Evolutionary conservation across 1,139 yeast genomes (phyloP).

Genomic region (Groenewaldozyma auringiensis): DNA sequence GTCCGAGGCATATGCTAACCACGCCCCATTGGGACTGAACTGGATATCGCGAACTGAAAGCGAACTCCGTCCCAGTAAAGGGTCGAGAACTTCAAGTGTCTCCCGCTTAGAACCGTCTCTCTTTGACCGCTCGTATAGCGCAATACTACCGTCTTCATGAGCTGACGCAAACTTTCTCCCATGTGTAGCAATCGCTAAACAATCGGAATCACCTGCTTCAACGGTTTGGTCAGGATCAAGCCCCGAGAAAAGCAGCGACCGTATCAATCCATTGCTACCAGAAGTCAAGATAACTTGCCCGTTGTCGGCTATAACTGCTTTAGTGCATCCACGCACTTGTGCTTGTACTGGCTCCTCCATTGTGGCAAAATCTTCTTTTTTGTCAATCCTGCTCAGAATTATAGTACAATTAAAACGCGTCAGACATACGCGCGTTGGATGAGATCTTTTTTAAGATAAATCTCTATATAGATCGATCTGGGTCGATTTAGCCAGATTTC

Average conservation of each 20-base stretch:
- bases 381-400: too few relatives aligned
- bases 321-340: conserved; percentile 31
- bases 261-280: conserved; percentile 32
- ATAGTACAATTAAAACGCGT: too few relatives aligned
- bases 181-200: conserved; percentile 18
- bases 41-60: conserved; percentile 59
- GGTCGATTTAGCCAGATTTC: too few relatives aligned
- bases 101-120: conserved; percentile 15
- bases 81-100: conserved; percentile 20
- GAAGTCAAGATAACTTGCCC: conserved; percentile 32
- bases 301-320: conserved; percentile 29
- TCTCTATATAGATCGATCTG: too few relatives aligned
- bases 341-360: conserved; percentile 15
- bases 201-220: conserved; percentile 27
- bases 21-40: conserved; percentile 63
- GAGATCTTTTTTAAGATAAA: too few relatives aligned
- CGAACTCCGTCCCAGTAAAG: conserved; percentile 33
- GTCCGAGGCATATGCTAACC: conserved; percentile 70
- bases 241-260: conserved; percentile 30
- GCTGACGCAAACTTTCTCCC: conserved; percentile 29
- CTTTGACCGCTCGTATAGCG: conserved; percentile 26
- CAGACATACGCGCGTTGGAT: too few relatives aligned
- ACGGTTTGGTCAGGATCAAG: conserved; percentile 24
- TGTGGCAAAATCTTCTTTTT: too few relatives aligned
- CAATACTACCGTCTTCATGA: conserved; percentile 33